Evolutionary conservation across 306 rosid species (phyloP).

Genomic region (Corylus avellana): DNA sequence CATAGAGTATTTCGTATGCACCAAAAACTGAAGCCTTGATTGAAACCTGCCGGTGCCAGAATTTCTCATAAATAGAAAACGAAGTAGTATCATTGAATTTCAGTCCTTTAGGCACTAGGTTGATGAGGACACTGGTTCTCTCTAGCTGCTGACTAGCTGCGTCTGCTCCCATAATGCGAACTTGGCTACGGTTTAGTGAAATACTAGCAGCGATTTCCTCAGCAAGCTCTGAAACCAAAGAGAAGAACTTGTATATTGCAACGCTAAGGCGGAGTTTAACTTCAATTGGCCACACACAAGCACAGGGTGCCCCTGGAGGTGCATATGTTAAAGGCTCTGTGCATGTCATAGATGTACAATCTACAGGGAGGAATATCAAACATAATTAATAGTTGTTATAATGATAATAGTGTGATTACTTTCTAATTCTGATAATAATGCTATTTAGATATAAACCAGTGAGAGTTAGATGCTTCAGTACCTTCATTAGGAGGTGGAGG

Average conservation of each 20-base stretch:
- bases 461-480: constrained; percentile 29
- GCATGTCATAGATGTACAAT: constrained; percentile 67
- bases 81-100: constrained; percentile 62
- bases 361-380: constrained; percentile 44
- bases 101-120: constrained; percentile 74
- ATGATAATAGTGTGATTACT: constrained; percentile 5
- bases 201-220: constrained; percentile 72
- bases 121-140: constrained; percentile 67
- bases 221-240: constrained; percentile 72
- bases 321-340: constrained; percentile 83
- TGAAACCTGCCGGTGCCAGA: constrained; percentile 68
- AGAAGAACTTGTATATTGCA: constrained; percentile 74
- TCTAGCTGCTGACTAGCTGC: constrained; percentile 75
- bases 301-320: constrained; percentile 80
- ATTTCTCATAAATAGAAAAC: constrained; percentile 60
- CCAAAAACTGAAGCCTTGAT: constrained; percentile 67
- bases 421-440: neutral
- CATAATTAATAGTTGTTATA: constrained; percentile 11
- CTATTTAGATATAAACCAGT: constrained; percentile 1
- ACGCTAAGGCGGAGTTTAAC: constrained; percentile 62
- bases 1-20: constrained; percentile 71
- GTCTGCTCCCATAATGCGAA: constrained; percentile 90
- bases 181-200: constrained; percentile 74
- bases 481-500: constrained; percentile 95
- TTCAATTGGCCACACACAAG: constrained; percentile 90